These are phyloP conservation scores for Xylariales sp. DNA, from an alignment of 2,329 filamentous ascomycete genomes.

Conservation along the genomic window DNA sequence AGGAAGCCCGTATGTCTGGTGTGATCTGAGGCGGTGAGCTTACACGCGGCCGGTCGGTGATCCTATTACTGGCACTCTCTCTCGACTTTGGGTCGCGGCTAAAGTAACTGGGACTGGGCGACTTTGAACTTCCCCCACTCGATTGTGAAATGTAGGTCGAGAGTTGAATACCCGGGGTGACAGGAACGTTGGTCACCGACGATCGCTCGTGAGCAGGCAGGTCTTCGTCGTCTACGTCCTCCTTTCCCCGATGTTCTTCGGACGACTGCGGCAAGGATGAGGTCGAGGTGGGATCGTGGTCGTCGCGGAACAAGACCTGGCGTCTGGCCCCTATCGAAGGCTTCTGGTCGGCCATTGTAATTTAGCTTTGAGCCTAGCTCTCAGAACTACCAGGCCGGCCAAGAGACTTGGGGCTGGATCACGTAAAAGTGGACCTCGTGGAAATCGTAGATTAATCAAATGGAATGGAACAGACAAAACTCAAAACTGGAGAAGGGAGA, in stretches of 20 bases:
- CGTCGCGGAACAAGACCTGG: slow-evolving; percentile 11
- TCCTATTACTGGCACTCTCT: slow-evolving; percentile 11
- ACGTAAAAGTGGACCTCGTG: too few relatives aligned
- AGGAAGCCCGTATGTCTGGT: slow-evolving; percentile 7
- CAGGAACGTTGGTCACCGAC: slow-evolving; percentile 30
- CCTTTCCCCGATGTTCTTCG: slow-evolving; percentile 2
- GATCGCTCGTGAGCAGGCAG: slow-evolving; percentile 29
- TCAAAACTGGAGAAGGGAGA: too few relatives aligned
- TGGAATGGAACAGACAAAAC: too few relatives aligned
- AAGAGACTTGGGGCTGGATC: too few relatives aligned
- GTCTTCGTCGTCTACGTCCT: slow-evolving; percentile 13
- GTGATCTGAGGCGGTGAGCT: slow-evolving; percentile 10
- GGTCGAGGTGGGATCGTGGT: slow-evolving; percentile 11
- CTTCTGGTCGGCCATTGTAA: slow-evolving; percentile 17
- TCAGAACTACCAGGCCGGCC: too few relatives aligned
- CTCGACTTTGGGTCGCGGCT: slow-evolving; percentile 16
- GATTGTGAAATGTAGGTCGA: slow-evolving; percentile 23
- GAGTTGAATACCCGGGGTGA: slow-evolving; percentile 32
- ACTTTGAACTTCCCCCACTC: slow-evolving; percentile 2
- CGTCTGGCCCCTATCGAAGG: slow-evolving; percentile 2
- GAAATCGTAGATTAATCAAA: too few relatives aligned
- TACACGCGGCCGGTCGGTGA: slow-evolving; percentile 15
- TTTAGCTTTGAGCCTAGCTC: slow-evolving; percentile 17
- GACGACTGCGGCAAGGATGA: slow-evolving; percentile 8
- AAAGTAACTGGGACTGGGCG: slow-evolving; percentile 25